phyloP scores from a whole-genome alignment of 2,329 filamentous ascomycete species.

The Fusarium kyushuense region DNA sequence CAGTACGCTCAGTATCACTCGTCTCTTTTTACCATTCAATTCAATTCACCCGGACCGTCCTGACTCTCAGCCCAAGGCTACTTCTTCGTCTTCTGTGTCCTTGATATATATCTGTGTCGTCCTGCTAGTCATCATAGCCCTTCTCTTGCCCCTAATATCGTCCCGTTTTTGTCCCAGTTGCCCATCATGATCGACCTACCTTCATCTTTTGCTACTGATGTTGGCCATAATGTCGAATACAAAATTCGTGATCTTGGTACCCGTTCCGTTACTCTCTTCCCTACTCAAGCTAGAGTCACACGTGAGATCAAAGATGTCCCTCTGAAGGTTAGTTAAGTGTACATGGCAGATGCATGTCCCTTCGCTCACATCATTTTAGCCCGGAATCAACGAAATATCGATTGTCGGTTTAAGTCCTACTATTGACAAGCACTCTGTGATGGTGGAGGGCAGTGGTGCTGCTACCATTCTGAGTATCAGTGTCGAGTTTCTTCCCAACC shows the following conservation, averaged over 20 bases:
- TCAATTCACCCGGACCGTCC: not conserved
- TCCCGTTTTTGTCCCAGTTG: not conserved
- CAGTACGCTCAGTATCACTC: slow-evolving; percentile 20
- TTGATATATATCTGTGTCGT: not conserved
- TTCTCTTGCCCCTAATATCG: not conserved
- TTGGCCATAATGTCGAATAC: slow-evolving; percentile 61
- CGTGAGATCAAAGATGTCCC: slow-evolving; percentile 68
- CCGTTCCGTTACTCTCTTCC: slow-evolving; percentile 72
- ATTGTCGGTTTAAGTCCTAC: slow-evolving; percentile 67
- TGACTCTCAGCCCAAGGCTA: not conserved
- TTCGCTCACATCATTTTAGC: slow-evolving; percentile 48
- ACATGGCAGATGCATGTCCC: not conserved
- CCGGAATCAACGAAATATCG: slow-evolving; percentile 69
- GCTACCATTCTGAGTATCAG: slow-evolving; percentile 72
- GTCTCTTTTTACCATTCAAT: not conserved
- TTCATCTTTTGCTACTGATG: slow-evolving; percentile 53
- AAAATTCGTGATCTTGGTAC: slow-evolving; percentile 68
- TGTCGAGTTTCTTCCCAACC: slow-evolving; percentile 68
- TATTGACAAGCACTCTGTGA: slow-evolving; percentile 70
- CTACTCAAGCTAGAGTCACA: slow-evolving; percentile 69
- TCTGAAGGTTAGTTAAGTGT: slow-evolving; percentile 43
- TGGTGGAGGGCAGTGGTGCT: slow-evolving; percentile 67
- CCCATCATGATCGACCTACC: not conserved
- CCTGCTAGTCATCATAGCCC: not conserved
- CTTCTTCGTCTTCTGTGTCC: not conserved